Base-by-base conservation (phyloP, 1,139 yeast genomes). In the Blastobotrys petasosporus region DNA sequence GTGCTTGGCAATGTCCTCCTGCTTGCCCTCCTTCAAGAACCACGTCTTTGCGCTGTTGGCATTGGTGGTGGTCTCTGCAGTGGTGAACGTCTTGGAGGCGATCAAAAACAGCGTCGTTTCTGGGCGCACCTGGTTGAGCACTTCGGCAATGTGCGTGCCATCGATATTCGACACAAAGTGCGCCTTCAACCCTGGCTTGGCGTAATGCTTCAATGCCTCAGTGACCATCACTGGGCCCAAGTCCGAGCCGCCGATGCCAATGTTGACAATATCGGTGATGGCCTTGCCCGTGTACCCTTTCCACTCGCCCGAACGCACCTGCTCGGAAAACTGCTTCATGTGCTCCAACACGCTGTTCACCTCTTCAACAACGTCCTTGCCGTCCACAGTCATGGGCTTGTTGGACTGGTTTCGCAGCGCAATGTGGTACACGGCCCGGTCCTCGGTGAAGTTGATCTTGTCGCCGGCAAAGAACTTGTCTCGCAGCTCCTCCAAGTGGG, bases 191-290 rank as follows among this genome's bases (percentile, higher is more conserved):
- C 81, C 85, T 53, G 82, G 80, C 62, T 82, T 75, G 53, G 90
- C 74, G 70, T 92, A 92, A 55, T 85, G 82, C 75, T 90, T 92
- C 66, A 92, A 79, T 33, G 98, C 97, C 73, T 92, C 97, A 51
- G 97, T 88, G 58, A 92, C 97, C 98, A 92, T 92, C 48, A 92
- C 97, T 43, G 98, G 98, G 60, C 98, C 98, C 62, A 92, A 78
- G 69, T 92, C 98, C 29, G 97, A 88, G 58, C 98, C 98, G 65
- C 98, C 98, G 65, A 92, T 92, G 70, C 98, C 98, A 62, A 92
- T 86, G 76, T 92, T 92, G 63, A 92, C 97, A 50, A 92, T 82
- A 64, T 88, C 95, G 59, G 94, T 85, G 69, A 92, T 92, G 59
- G 76, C 71, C 77, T 88, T 88, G 59, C 97, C 97, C 56, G 97